phyloP scores from a whole-genome alignment of 345 rosid species.

The Psidium guajava region DNA sequence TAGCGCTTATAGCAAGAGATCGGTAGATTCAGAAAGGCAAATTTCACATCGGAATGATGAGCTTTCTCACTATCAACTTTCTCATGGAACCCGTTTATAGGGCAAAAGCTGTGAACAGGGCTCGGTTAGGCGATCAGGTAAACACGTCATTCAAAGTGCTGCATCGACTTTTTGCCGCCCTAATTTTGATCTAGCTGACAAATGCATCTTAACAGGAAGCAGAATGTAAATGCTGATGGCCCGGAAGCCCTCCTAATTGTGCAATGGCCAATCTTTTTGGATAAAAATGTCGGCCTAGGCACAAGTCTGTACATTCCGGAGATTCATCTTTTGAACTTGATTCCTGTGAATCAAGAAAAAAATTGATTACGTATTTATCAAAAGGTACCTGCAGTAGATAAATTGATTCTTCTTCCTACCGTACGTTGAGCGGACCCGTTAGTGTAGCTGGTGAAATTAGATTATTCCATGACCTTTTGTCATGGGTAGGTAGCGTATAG shows the following conservation, averaged over 20 bases:
- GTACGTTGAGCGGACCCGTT: not conserved
- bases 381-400: not conserved
- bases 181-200: not conserved
- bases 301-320: not conserved
- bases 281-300: not conserved
- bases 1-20: constrained; percentile 28
- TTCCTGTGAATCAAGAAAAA: not conserved
- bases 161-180: not conserved
- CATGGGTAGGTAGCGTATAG: not conserved
- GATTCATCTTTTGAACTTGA: not conserved
- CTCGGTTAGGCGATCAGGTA: constrained; percentile 3
- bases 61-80: constrained; percentile 36
- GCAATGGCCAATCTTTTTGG: not conserved
- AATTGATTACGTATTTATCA: not conserved
- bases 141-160: not conserved
- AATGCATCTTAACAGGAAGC: not conserved
- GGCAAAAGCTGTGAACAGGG: constrained; percentile 24
- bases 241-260: not conserved
- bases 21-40: constrained; percentile 42
- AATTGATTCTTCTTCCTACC: not conserved
- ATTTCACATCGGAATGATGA: constrained; percentile 38
- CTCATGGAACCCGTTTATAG: constrained; percentile 14
- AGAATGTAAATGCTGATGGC: not conserved
- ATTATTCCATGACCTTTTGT: not conserved
- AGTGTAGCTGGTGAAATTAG: not conserved